phyloP scores from a whole-genome alignment of 139 green algal species.

The Gonium pectorale region DNA sequence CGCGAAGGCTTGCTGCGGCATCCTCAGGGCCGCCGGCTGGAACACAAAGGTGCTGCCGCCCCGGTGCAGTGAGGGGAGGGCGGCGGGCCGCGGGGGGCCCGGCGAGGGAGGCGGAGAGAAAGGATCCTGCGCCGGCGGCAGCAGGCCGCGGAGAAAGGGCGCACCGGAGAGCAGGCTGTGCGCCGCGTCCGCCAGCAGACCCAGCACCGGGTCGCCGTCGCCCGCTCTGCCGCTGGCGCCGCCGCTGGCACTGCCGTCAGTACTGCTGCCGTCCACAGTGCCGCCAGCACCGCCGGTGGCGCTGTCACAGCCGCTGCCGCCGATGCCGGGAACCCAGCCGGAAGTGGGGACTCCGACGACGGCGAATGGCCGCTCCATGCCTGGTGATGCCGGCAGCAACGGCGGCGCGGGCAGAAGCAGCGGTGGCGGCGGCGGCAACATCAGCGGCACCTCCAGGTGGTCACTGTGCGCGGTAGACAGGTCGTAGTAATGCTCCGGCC shows the following conservation, averaged over 20 bases:
- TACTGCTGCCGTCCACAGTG: neutral
- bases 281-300: neutral
- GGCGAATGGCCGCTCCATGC: too few species aligned
- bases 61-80: neutral
- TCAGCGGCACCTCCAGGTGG: constrained; percentile 40
- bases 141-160: constrained; percentile 36
- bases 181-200: neutral
- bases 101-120: neutral
- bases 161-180: neutral
- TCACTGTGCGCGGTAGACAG: constrained; percentile 25
- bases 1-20: constrained; percentile 27
- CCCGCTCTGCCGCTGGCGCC: too few species aligned
- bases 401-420: too few species aligned
- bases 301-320: neutral
- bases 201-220: too few species aligned
- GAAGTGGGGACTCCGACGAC: too few species aligned
- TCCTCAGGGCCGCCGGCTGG: neutral
- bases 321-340: too few species aligned
- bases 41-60: constrained; percentile 47
- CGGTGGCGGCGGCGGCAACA: neutral
- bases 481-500: constrained; percentile 48
- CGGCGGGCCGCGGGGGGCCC: neutral
- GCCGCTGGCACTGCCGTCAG: too few species aligned
- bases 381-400: too few species aligned
- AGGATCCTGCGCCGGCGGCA: neutral